phyloP scores from a whole-genome alignment of 306 rosid species.

The Malus asiatica region DNA sequence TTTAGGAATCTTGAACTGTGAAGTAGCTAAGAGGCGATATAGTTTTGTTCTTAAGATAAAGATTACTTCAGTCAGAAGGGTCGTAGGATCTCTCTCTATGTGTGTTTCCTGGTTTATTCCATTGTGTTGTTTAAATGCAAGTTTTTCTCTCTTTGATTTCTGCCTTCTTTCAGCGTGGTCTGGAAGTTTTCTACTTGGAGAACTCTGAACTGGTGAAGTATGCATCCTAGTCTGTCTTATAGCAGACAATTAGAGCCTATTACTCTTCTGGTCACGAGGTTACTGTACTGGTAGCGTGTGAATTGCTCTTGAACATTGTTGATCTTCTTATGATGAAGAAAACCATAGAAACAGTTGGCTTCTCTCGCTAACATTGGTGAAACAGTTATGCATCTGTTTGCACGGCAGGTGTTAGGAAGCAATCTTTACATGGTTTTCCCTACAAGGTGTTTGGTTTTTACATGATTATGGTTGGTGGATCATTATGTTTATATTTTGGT shows the following conservation, averaged over 20 bases:
- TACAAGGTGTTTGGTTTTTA: too few relatives aligned
- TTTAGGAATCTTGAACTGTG: too few relatives aligned
- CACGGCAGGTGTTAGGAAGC: too few relatives aligned
- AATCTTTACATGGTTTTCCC: too few relatives aligned
- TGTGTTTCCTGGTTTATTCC: background rate
- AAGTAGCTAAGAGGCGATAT: too few relatives aligned
- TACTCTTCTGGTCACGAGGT: background rate
- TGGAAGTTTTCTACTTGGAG: background rate
- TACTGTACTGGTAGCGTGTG: background rate
- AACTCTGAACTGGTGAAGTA: background rate
- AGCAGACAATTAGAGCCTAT: background rate
- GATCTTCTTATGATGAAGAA: background rate
- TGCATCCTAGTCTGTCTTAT: background rate
- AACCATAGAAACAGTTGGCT: background rate
- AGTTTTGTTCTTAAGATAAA: too few relatives aligned
- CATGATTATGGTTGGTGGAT: too few relatives aligned
- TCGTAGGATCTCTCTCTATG: too few relatives aligned
- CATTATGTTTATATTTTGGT: too few relatives aligned
- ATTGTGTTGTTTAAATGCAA: background rate
- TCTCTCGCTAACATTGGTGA: too few relatives aligned
- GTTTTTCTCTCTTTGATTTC: background rate
- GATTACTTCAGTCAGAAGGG: too few relatives aligned
- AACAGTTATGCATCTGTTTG: too few relatives aligned
- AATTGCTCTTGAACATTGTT: background rate
- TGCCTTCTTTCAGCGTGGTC: background rate